Evolutionary conservation across 2,329 filamentous ascomycete genomes (phyloP).

Genomic region (Colletotrichum somersetense): DNA sequence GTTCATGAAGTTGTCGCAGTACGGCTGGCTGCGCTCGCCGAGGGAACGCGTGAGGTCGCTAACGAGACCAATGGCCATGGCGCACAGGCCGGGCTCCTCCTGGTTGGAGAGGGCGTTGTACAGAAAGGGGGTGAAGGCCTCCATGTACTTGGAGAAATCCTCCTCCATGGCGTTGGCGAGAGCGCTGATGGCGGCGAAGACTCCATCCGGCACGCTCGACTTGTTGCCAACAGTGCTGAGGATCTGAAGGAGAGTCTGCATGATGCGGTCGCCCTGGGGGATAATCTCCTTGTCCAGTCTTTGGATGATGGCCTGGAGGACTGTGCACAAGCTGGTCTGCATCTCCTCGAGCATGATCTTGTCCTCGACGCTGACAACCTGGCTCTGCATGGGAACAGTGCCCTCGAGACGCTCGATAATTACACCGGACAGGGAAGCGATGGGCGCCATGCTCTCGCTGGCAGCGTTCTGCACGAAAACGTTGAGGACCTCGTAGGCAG

Average conservation of each 20-base stretch:
- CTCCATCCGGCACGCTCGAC: conserved; percentile 92
- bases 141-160: conserved; percentile 98
- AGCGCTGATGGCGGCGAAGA: conserved; percentile 93
- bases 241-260: conserved; percentile 87
- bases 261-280: conserved; percentile 92
- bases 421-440: conserved; percentile 87
- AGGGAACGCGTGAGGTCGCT: conserved; percentile 95
- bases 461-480: conserved; percentile 93
- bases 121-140: conserved; percentile 90
- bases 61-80: conserved; percentile 96
- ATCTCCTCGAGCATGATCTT: conserved; percentile 96
- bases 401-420: conserved; percentile 92
- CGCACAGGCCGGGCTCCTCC: conserved; percentile 92
- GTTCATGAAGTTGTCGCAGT: conserved; percentile 99
- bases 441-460: conserved; percentile 82
- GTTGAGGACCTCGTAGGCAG: conserved; percentile 96
- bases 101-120: conserved; percentile 96
- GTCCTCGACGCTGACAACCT: conserved; percentile 97
- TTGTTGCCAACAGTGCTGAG: conserved; percentile 83
- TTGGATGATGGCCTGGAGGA: conserved; percentile 90
- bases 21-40: conserved; percentile 90
- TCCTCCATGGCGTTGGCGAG: conserved; percentile 92
- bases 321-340: conserved; percentile 94
- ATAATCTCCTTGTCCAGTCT: conserved; percentile 91
- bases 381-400: conserved; percentile 88